Evolutionary conservation across 805 yeast genomes (phyloP).

Genomic region (Kazachstania taianensis): DNA sequence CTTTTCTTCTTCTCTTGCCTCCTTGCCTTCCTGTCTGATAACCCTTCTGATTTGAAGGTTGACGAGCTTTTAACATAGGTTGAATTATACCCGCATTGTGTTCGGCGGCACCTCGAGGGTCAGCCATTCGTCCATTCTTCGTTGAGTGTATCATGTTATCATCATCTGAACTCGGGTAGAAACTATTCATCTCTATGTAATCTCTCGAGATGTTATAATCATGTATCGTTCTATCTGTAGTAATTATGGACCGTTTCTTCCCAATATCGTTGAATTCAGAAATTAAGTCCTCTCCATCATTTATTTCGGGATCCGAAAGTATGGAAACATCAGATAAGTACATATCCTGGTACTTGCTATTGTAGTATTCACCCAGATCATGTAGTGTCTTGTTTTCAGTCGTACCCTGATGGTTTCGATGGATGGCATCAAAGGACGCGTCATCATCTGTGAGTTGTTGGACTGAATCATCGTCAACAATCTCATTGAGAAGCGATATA

Average conservation of each 20-base stretch:
- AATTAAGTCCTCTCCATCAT: background rate
- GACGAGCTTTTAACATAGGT: background rate
- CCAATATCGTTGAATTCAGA: background rate
- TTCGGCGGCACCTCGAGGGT: too few species aligned
- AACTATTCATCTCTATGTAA: background rate
- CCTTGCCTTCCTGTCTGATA: background rate
- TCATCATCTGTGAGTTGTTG: too few species aligned
- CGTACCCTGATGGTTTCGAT: too few species aligned
- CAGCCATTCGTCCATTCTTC: too few species aligned
- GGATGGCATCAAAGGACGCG: too few species aligned
- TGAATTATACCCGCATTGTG: background rate
- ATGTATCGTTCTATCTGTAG: background rate
- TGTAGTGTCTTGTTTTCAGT: too few species aligned
- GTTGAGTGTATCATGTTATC: too few species aligned
- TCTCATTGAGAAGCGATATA: constrained; percentile 13
- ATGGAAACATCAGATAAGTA: constrained; percentile 9
- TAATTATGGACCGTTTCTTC: background rate
- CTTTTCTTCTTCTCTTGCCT: background rate
- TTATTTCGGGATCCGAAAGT: background rate
- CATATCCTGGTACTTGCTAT: constrained; percentile 10
- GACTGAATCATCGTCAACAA: constrained; percentile 17
- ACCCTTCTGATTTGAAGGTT: too few species aligned
- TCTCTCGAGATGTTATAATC: background rate
- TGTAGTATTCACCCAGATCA: constrained; percentile 10
- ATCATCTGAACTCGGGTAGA: background rate